Evolutionary conservation across 2,329 filamentous ascomycete genomes (phyloP).

Genomic region (Raffaelea arxii): DNA sequence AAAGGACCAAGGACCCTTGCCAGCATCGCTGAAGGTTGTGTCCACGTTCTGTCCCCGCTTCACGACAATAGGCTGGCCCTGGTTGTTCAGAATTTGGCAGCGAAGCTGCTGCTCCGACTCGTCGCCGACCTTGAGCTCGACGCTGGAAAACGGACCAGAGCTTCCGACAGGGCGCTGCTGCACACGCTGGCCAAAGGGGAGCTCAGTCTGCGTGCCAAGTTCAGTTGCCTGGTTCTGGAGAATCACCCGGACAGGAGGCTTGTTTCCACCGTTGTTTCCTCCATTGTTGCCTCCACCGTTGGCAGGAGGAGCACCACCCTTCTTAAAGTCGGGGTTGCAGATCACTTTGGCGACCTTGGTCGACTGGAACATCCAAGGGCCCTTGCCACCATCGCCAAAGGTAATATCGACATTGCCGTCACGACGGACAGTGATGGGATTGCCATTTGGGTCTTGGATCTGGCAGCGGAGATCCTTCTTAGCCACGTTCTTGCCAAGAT

Average conservation of each 20-base stretch:
- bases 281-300: neutral
- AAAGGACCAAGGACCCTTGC: neutral
- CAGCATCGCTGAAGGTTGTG: neutral
- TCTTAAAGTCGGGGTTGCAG: neutral
- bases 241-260: neutral
- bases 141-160: neutral
- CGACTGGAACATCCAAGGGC: neutral
- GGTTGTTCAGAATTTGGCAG: neutral
- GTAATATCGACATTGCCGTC: neutral
- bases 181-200: neutral
- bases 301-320: neutral
- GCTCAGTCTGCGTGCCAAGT: neutral
- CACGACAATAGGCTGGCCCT: neutral
- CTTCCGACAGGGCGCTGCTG: neutral
- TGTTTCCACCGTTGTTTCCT: neutral
- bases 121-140: neutral
- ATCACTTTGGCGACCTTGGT: neutral
- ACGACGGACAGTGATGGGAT: neutral
- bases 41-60: neutral
- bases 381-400: neutral
- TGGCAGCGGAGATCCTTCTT: neutral
- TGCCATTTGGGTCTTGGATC: neutral
- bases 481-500: neutral
- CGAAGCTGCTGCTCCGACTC: neutral
- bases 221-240: neutral